Evolutionary conservation across 805 yeast species (phyloP).

Genomic region (Candida arabinofermentans): DNA sequence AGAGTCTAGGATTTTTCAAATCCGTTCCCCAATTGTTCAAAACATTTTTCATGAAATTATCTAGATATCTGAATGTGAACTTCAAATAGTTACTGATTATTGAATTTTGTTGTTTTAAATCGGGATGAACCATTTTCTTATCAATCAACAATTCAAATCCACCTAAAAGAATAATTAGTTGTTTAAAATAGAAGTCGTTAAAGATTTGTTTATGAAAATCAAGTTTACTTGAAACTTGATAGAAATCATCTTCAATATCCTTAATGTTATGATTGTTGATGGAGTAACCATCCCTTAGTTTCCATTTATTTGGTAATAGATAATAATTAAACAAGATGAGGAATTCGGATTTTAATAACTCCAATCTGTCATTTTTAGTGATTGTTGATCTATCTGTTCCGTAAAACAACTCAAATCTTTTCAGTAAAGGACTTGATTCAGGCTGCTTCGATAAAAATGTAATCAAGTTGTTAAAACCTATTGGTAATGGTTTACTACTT

Average conservation of each 20-base stretch:
- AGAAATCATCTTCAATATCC: slow-evolving; percentile 31
- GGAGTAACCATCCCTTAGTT: slow-evolving; percentile 22
- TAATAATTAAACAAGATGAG: slow-evolving; percentile 33
- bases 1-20: slow-evolving; percentile 15
- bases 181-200: slow-evolving; percentile 34
- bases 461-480: slow-evolving; percentile 46
- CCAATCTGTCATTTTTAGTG: slow-evolving; percentile 32
- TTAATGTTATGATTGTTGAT: slow-evolving; percentile 29
- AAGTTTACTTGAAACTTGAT: slow-evolving; percentile 20
- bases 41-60: slow-evolving; percentile 28
- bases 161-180: slow-evolving; percentile 35
- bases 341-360: slow-evolving; percentile 30
- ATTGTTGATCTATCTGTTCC: slow-evolving; percentile 22
- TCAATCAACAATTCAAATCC: slow-evolving; percentile 34
- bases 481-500: slow-evolving; percentile 45
- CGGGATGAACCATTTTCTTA: slow-evolving; percentile 18
- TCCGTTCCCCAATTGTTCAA: slow-evolving; percentile 22
- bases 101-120: slow-evolving; percentile 20
- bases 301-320: slow-evolving; percentile 40
- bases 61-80: slow-evolving; percentile 39
- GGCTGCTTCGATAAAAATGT: slow-evolving; percentile 34
- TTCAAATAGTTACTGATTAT: slow-evolving; percentile 32
- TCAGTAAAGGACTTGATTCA: slow-evolving; percentile 25
- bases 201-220: slow-evolving; percentile 32
- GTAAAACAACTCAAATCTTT: slow-evolving; percentile 25